Conservation (phyloP, 1,284 basidiomycete genomes). For the Ceratobasidium sp. region DNA sequence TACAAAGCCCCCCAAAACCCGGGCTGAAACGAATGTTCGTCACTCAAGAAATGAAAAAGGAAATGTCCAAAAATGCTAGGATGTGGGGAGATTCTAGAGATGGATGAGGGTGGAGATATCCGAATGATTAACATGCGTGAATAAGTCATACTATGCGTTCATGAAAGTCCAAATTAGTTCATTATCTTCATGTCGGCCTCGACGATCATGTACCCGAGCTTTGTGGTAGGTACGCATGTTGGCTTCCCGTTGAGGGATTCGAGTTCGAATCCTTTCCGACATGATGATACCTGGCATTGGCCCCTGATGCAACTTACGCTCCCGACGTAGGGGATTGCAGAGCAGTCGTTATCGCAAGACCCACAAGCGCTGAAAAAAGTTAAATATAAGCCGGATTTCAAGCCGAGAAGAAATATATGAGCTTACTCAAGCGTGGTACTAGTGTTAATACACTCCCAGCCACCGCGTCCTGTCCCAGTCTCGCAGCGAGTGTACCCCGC, state of each 20-base stretch:
- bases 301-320: background rate
- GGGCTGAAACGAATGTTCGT: too few relatives aligned
- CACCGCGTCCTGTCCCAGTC: background rate
- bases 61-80: too few relatives aligned
- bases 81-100: too few relatives aligned
- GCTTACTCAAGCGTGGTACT: conserved; percentile 13
- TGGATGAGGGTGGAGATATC: too few relatives aligned
- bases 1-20: too few relatives aligned
- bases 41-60: too few relatives aligned
- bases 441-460: conserved; percentile 19
- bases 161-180: background rate
- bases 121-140: too few relatives aligned
- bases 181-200: conserved; percentile 6
- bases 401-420: too few relatives aligned
- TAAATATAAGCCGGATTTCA: background rate
- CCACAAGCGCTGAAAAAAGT: conserved; percentile 8
- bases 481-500: background rate
- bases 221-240: background rate
- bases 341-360: conserved; percentile 21
- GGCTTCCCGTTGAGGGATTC: background rate
- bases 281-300: conserved; percentile 5
- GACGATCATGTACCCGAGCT: background rate
- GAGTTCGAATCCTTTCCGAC: conserved; percentile 11
- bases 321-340: conserved; percentile 12
- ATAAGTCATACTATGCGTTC: too few relatives aligned